Evolutionary conservation across 1,284 basidiomycete species (phyloP).

Genomic region (Cryptococcus sp.): DNA sequence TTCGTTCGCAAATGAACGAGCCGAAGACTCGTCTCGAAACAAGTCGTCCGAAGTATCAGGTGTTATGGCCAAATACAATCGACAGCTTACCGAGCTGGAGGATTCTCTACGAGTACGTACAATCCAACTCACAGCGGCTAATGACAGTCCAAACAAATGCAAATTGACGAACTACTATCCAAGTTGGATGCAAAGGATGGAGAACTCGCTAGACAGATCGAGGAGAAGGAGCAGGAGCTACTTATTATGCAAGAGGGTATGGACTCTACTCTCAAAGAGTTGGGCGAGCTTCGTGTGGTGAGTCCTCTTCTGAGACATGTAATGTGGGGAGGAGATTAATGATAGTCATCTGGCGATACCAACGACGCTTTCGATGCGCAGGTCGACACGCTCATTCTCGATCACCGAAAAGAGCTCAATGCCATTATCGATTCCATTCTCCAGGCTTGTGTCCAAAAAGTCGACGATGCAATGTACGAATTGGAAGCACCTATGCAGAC

Average conservation of each 20-base stretch:
- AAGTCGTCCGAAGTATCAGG: constrained; percentile 89
- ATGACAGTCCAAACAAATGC: constrained; percentile 77
- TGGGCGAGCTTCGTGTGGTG: constrained; percentile 82
- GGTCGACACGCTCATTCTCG: constrained; percentile 93
- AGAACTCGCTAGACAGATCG: constrained; percentile 74
- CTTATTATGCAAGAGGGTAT: constrained; percentile 93
- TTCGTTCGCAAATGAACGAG: constrained; percentile 95
- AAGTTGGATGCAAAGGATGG: constrained; percentile 70
- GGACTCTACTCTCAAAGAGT: constrained; percentile 86
- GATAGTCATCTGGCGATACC: constrained; percentile 71
- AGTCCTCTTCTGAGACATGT: constrained; percentile 12
- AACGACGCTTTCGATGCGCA: constrained; percentile 90
- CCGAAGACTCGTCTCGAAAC: constrained; percentile 84
- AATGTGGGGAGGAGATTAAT: background rate
- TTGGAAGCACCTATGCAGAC: constrained; percentile 90
- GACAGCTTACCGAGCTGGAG: constrained; percentile 92
- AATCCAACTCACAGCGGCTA: constrained; percentile 8
- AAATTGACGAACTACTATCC: constrained; percentile 81
- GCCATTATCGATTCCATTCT: constrained; percentile 98
- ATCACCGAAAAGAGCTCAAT: constrained; percentile 97
- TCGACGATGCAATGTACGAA: constrained; percentile 96
- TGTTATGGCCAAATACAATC: constrained; percentile 89
- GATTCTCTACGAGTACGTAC: constrained; percentile 78
- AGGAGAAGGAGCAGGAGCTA: constrained; percentile 97
- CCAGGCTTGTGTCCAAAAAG: constrained; percentile 92